A percentile compares a stretch with the other conserved stretches of the same genome.
phyloP scores from a whole-genome alignment of 2,329 filamentous ascomycete species.

The Saccharata proteae region DNA sequence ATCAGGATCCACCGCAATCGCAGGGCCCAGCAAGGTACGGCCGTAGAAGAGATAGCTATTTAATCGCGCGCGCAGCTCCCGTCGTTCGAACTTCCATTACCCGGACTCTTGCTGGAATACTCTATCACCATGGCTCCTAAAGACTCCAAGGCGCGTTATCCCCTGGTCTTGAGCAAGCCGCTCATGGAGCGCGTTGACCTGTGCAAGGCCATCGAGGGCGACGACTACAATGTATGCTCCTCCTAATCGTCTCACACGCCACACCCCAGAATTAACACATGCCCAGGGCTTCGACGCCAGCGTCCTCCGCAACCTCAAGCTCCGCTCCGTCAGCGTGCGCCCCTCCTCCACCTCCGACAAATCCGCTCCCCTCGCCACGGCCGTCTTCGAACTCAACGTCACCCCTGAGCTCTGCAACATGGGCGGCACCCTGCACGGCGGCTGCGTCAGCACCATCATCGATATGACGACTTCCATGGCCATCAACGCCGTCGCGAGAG shows the following conservation, averaged over 20 bases:
- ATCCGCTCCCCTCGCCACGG: slow-evolving; percentile 20
- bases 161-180: too few species aligned
- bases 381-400: slow-evolving; percentile 33
- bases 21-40: too few species aligned
- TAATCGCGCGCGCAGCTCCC: too few species aligned
- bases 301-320: slow-evolving; percentile 19
- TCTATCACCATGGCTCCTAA: too few species aligned
- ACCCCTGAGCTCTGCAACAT: slow-evolving; percentile 34
- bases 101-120: too few species aligned
- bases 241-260: not conserved
- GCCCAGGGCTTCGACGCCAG: slow-evolving; percentile 20
- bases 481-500: slow-evolving; percentile 17
- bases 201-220: slow-evolving; percentile 10
- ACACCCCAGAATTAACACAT: slow-evolving; percentile 4
- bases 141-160: too few species aligned
- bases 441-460: slow-evolving; percentile 41
- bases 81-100: too few species aligned
- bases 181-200: too few species aligned
- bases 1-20: too few species aligned
- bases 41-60: too few species aligned
- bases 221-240: slow-evolving; percentile 17
- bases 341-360: slow-evolving; percentile 15
- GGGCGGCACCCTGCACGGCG: slow-evolving; percentile 40
- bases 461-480: slow-evolving; percentile 40
- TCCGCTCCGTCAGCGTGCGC: slow-evolving; percentile 20